phyloP scores from a whole-genome alignment of 441 rosid genomes.

The Kokia cookei region DNA sequence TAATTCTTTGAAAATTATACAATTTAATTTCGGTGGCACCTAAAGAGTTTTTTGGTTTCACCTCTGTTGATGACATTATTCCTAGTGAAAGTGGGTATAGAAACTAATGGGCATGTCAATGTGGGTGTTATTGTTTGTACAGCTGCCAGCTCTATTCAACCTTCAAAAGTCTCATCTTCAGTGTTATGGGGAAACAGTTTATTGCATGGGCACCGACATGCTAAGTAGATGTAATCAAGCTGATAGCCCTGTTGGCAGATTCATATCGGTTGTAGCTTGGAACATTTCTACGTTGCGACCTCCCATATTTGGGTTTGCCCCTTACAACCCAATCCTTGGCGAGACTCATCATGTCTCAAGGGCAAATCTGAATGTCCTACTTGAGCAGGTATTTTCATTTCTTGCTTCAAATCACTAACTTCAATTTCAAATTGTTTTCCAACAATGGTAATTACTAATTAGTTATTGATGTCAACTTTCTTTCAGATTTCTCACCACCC shows the following conservation, averaged over 20 bases:
- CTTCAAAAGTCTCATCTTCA: conserved; percentile 85
- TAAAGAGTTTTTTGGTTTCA: too few species aligned
- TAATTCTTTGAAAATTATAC: too few species aligned
- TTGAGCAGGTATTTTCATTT: conserved; percentile 51
- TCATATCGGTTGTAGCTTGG: conserved; percentile 56
- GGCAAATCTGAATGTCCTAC: conserved; percentile 53
- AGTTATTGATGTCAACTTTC: not conserved
- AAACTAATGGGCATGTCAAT: not conserved
- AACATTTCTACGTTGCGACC: conserved; percentile 60
- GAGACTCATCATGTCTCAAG: conserved; percentile 87
- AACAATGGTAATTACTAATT: not conserved
- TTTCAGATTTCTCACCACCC: conserved; percentile 88
- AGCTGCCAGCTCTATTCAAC: conserved; percentile 76
- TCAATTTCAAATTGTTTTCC: not conserved
- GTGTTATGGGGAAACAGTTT: conserved; percentile 62
- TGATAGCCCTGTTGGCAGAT: conserved; percentile 44
- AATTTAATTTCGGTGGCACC: too few species aligned
- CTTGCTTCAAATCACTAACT: not conserved
- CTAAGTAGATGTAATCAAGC: conserved; percentile 37
- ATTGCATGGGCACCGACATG: conserved; percentile 36
- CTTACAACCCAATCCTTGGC: conserved; percentile 81
- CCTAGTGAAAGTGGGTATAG: not conserved
- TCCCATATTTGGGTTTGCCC: conserved; percentile 55
- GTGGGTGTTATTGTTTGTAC: conserved; percentile 4
- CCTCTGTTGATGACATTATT: too few species aligned